Percentiles rank a stretch among this genome's conserved stretches.
Conservation (phyloP, 176 grass and related monocot genomes). For the barley (Hordeum vulgare) region MorexV3_pseudomolecules_assembly NC_058521.1:478819092-478819591, state of each 20-base stretch:
- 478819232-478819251: background rate
- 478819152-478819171: too few relatives aligned
- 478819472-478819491: too few relatives aligned
- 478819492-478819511: too few relatives aligned
- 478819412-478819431: background rate
- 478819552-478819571: too few relatives aligned
- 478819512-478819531: too few relatives aligned
- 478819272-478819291: background rate
- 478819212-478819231: background rate
- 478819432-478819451: too few relatives aligned
- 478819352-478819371: background rate
- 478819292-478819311: background rate
- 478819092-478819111: too few relatives aligned
- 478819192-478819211: background rate
- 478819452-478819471: too few relatives aligned
- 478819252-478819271: background rate
- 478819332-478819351: background rate
- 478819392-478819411: background rate
- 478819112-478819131: too few relatives aligned
- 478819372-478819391: background rate
- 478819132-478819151: too few relatives aligned
- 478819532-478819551: too few relatives aligned
- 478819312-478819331: background rate
- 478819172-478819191: background rate
- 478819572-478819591: too few relatives aligned